Conservation (phyloP, 495 filamentous ascomycete species). For the Staphylotrichum tortipilum region DNA sequence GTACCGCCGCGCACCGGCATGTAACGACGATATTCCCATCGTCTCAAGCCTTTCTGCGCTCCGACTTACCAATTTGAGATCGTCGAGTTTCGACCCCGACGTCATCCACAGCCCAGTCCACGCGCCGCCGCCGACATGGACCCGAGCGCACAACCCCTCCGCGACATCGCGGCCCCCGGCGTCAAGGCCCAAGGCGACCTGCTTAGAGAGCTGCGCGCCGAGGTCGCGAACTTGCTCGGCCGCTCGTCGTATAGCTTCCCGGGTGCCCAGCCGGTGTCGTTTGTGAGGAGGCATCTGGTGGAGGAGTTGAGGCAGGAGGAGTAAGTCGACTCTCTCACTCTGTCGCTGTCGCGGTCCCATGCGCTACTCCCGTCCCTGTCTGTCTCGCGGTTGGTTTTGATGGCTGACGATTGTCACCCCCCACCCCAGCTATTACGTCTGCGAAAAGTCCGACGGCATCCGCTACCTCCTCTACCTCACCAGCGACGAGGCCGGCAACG, state of each 20-base stretch:
- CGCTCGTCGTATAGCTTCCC: constrained; percentile 63
- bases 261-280: constrained; percentile 91
- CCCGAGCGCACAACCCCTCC: constrained; percentile 23
- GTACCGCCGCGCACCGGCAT: too few species aligned
- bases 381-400: too few species aligned
- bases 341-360: too few species aligned
- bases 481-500: constrained; percentile 46
- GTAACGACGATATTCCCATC: too few species aligned
- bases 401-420: background rate
- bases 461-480: constrained; percentile 88
- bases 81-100: too few species aligned
- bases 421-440: constrained; percentile 76
- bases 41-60: too few species aligned
- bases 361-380: too few species aligned
- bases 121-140: constrained; percentile 14
- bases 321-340: constrained; percentile 29
- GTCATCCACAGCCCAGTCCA: too few species aligned
- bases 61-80: too few species aligned
- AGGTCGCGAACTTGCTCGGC: constrained; percentile 68
- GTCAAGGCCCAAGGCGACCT: constrained; percentile 52
- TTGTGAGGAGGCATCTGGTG: constrained; percentile 61
- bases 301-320: constrained; percentile 68
- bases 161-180: constrained; percentile 50
- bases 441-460: constrained; percentile 96
- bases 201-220: constrained; percentile 52